Evolutionary conservation across 2,329 filamentous ascomycete species (phyloP).

Genomic region (Cytospora leucostoma): DNA sequence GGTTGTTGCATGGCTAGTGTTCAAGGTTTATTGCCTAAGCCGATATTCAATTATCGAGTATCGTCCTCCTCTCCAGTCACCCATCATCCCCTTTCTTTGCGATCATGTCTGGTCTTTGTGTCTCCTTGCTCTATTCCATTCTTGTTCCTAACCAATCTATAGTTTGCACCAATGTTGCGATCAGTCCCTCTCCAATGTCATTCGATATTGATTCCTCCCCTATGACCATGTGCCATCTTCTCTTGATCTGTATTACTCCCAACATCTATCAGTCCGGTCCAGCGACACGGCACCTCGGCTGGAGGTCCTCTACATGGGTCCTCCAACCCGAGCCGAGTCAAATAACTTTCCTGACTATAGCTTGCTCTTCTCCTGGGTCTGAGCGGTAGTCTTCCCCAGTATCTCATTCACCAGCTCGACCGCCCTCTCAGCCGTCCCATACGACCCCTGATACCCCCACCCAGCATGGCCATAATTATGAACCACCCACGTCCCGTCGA

Average conservation of each 20-base stretch:
- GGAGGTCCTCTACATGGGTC: neutral
- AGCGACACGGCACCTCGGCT: neutral
- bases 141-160: too few species aligned
- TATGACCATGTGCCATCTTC: too few species aligned
- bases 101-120: too few species aligned
- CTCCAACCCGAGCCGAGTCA: too few species aligned
- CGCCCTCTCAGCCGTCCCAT: conserved; percentile 69
- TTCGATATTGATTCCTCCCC: too few species aligned
- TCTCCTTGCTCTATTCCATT: too few species aligned
- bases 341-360: neutral
- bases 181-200: too few species aligned
- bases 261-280: too few species aligned
- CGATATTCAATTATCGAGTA: neutral
- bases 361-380: conserved; percentile 28
- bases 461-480: conserved; percentile 81
- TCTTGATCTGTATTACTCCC: too few species aligned
- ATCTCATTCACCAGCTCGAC: conserved; percentile 69
- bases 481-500: conserved; percentile 67
- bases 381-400: conserved; percentile 34
- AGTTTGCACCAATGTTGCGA: too few species aligned
- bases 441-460: conserved; percentile 72
- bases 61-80: neutral
- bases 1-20: neutral
- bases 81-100: too few species aligned
- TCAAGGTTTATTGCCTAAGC: neutral